Conservation (phyloP, 805 yeast genomes). For the Kuraishia borneana region DNA sequence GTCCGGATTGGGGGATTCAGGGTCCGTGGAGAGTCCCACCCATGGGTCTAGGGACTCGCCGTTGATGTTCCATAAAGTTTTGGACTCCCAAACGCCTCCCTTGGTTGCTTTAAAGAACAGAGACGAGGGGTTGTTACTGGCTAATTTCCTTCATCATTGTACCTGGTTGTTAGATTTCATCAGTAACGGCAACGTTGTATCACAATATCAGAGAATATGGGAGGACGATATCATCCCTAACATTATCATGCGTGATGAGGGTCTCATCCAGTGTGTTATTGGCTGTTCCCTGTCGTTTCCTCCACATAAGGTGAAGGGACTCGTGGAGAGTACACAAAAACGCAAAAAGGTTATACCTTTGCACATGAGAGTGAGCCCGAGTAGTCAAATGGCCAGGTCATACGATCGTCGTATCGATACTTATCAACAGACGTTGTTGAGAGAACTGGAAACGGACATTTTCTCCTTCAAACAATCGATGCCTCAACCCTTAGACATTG, state of each 20-base stretch:
- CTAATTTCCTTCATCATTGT: slow-evolving; percentile 2
- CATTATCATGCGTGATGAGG: slow-evolving; percentile 1
- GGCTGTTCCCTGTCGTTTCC: slow-evolving; percentile 1
- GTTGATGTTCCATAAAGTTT: not conserved
- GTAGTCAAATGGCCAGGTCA: not conserved
- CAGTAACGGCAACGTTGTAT: slow-evolving; percentile 3
- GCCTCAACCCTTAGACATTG: not conserved
- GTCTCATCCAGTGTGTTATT: slow-evolving; percentile 1
- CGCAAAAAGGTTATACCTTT: not conserved
- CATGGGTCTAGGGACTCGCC: not conserved
- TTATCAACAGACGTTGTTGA: not conserved
- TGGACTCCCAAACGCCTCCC: not conserved
- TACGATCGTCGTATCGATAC: not conserved
- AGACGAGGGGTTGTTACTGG: not conserved
- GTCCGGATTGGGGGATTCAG: not conserved
- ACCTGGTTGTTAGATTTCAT: slow-evolving; percentile 6
- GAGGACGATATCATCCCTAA: slow-evolving; percentile 1
- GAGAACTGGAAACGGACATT: not conserved
- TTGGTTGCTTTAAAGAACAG: not conserved
- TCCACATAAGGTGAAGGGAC: not conserved
- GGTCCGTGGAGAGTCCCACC: not conserved
- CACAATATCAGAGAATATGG: slow-evolving; percentile 10
- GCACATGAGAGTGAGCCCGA: not conserved
- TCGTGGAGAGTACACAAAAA: not conserved
- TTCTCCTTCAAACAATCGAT: not conserved